phyloP scores from a whole-genome alignment of 768 basidiomycete species.

The Chalciporus chontae region DNA sequence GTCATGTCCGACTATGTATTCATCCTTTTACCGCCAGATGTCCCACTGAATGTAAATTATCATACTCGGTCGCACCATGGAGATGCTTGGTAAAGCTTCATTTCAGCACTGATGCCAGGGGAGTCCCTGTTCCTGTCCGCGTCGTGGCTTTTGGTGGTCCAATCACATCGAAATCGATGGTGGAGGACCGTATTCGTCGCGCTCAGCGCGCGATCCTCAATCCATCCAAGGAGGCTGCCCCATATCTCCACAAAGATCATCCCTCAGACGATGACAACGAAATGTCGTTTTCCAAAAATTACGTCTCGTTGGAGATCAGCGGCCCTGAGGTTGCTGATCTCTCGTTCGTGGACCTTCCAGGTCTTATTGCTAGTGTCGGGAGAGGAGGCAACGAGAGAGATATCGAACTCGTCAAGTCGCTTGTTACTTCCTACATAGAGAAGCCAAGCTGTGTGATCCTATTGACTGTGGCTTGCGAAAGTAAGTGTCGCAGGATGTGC shows the following conservation, averaged over 20 bases:
- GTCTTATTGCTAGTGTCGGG: slow-evolving; percentile 57
- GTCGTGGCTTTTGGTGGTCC: slow-evolving; percentile 43
- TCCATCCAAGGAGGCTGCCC: slow-evolving; percentile 32
- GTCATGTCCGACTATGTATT: neutral
- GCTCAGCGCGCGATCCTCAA: slow-evolving; percentile 68
- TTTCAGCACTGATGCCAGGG: slow-evolving; percentile 38
- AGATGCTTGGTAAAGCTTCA: slow-evolving; percentile 46
- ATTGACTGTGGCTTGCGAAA: slow-evolving; percentile 52
- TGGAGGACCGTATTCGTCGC: slow-evolving; percentile 64
- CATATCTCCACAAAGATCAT: slow-evolving; percentile 14
- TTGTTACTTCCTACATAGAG: slow-evolving; percentile 58
- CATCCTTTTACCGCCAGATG: slow-evolving; percentile 37
- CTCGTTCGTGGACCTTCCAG: slow-evolving; percentile 63
- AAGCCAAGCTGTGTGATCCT: slow-evolving; percentile 69
- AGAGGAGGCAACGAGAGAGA: slow-evolving; percentile 48
- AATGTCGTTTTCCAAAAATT: slow-evolving; percentile 50
- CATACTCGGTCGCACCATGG: slow-evolving; percentile 41
- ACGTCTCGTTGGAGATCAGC: slow-evolving; percentile 55
- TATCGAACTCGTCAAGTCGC: slow-evolving; percentile 55
- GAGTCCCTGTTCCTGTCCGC: slow-evolving; percentile 36
- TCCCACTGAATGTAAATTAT: slow-evolving; percentile 55
- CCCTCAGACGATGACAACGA: slow-evolving; percentile 10
- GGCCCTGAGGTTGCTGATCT: slow-evolving; percentile 60
- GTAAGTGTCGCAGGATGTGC: slow-evolving; percentile 8
- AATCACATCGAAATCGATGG: slow-evolving; percentile 48